Base-by-base conservation (phyloP, 2,329 filamentous ascomycete genomes). In the Dactylellina drechsleri region DNA sequence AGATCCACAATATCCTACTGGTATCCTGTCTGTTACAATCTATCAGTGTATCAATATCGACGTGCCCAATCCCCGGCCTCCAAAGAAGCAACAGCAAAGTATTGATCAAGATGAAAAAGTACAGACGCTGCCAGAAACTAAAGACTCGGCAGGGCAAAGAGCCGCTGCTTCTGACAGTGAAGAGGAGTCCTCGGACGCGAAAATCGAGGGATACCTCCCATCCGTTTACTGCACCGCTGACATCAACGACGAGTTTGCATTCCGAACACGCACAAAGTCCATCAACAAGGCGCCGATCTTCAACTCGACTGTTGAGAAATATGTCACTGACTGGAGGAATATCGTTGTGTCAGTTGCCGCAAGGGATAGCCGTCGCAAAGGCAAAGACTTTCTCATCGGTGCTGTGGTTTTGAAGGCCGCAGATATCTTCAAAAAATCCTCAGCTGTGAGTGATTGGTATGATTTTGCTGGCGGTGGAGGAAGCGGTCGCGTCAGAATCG, bases 31-130 rank as follows among this genome's bases (percentile, higher is more conserved):
- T 79, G 83, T 98, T 41, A 86, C 98, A 45, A 86, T 98, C 28
- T 94, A 98, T 80, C 94, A 98, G 81, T 96, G 98, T 77, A 94
- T 97, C 78, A 96, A 95, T 75, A 86, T 99, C 8, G 93, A 97
- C 4, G 64, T 68, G 1, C 72, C 72, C 7, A 76, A 76, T 16
- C 72, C 72, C 23, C 58, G 66, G 16, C 65, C 47, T 20, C n/a
- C 58, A 2, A 76, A 76, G 52, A 68, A 75, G 26, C 49, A 58
- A 15, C 59, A 23, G 23, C 31, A 58, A 10, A 65, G 56, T 7
- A 18, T 57, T 36, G 72, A 68, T 15, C 56, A 64, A 56, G 72
- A 76, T 18, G 64, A 76, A 23, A 16, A 59, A n/a, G 53, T 61
- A 18, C 65, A 70, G 13, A 70, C 31, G 16, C 23, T 90, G 61